These are phyloP conservation scores for Myriosclerotinia scirpicola DNA, from an alignment of 2,329 filamentous ascomycete species.

Conservation along the genomic window DNA sequence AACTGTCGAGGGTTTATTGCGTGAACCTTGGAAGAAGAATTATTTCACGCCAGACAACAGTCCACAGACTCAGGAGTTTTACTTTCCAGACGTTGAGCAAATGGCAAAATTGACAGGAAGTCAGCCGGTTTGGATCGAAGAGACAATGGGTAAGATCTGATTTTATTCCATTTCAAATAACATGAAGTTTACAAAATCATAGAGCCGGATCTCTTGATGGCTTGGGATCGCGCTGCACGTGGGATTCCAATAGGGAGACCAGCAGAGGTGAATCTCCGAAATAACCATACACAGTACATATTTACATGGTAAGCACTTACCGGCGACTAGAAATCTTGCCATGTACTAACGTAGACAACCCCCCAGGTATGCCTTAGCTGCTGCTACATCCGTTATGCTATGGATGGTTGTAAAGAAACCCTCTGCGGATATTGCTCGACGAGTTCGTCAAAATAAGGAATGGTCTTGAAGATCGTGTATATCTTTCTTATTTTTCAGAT, in stretches of 20 bases:
- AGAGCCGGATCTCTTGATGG: constrained; percentile 77
- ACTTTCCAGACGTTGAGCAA: constrained; percentile 89
- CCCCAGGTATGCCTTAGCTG: constrained; percentile 76
- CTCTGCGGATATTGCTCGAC: constrained; percentile 66
- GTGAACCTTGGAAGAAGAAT: constrained; percentile 95
- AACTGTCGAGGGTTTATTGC: constrained; percentile 76
- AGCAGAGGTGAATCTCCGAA: constrained; percentile 87
- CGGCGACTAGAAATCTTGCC: not conserved
- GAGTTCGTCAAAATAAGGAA: constrained; percentile 73
- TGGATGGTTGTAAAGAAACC: constrained; percentile 94
- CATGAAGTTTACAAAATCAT: constrained; percentile 20
- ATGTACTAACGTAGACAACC: constrained; percentile 11
- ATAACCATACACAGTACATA: constrained; percentile 98
- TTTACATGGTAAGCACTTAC: constrained; percentile 82
- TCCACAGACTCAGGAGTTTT: constrained; percentile 81
- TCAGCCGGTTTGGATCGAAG: constrained; percentile 91
- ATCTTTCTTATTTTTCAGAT: constrained; percentile 43
- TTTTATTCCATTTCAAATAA: not conserved
- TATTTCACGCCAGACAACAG: constrained; percentile 92
- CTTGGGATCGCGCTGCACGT: constrained; percentile 72
- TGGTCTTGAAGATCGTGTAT: constrained; percentile 57
- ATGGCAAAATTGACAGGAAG: constrained; percentile 84
- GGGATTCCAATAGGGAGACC: constrained; percentile 88
- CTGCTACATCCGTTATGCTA: constrained; percentile 91
- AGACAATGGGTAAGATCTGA: constrained; percentile 75